phyloP scores from a whole-genome alignment of 2,329 filamentous ascomycete genomes.

The Emericellopsis atlantica region DNA sequence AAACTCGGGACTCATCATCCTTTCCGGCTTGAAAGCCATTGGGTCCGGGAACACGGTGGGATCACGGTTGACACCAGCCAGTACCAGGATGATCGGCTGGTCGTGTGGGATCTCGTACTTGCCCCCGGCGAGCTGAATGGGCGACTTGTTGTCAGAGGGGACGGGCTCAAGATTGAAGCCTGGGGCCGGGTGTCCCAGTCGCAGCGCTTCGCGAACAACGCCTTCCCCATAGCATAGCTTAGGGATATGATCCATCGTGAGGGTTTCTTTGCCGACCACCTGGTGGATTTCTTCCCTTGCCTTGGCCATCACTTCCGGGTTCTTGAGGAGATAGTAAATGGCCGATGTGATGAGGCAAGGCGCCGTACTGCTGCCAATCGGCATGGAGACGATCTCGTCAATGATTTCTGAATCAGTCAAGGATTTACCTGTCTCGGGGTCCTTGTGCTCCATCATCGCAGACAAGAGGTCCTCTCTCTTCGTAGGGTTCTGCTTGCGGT shows the following conservation, averaged over 20 bases:
- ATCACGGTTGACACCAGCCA: conserved; percentile 37
- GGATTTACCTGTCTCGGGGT: conserved; percentile 46
- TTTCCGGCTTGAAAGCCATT: conserved; percentile 29
- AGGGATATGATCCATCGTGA: conserved; percentile 33
- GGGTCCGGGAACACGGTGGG: conserved; percentile 33
- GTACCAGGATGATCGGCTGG: conserved; percentile 34
- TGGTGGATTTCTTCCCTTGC: conserved; percentile 41
- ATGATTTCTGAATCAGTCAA: conserved; percentile 48
- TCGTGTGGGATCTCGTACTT: conserved; percentile 35
- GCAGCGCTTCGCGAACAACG: conserved; percentile 39
- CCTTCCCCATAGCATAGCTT: conserved; percentile 41
- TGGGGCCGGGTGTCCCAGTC: conserved; percentile 39
- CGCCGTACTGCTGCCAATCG: conserved; percentile 42
- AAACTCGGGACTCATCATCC: conserved; percentile 33
- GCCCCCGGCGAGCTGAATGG: conserved; percentile 32
- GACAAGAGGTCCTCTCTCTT: conserved; percentile 47
- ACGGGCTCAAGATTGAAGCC: conserved; percentile 40
- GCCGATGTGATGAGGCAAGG: conserved; percentile 29
- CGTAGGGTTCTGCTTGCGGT: conserved; percentile 38
- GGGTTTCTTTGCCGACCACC: conserved; percentile 30
- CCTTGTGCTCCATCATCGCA: conserved; percentile 43
- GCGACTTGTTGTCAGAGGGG: conserved; percentile 21
- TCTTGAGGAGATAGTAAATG: conserved; percentile 38
- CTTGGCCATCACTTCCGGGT: conserved; percentile 30
- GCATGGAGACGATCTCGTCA: conserved; percentile 57